Percentiles rank a stretch among this genome's conserved stretches.
Conservation (phyloP, 805 yeast genomes). For the Spathaspora passalidarum region DNA sequence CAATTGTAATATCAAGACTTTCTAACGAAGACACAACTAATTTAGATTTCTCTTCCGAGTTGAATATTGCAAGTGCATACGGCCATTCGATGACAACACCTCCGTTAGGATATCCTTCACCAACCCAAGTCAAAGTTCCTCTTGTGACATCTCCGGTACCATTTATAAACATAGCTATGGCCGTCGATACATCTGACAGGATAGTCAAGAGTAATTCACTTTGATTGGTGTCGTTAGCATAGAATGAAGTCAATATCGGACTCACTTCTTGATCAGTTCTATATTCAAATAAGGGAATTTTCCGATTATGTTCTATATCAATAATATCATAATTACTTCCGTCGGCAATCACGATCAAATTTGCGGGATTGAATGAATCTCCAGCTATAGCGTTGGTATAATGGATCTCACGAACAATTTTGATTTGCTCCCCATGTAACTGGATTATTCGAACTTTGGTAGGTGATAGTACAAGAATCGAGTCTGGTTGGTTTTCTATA, state of each 20-base stretch:
- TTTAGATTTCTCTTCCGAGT: neutral
- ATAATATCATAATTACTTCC: constrained; percentile 31
- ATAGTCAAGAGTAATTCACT: constrained; percentile 33
- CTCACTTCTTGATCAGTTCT: constrained; percentile 12
- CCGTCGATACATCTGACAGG: constrained; percentile 27
- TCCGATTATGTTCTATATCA: constrained; percentile 29
- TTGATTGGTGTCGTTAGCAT: constrained; percentile 14
- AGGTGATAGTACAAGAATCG: constrained; percentile 28
- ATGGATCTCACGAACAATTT: constrained; percentile 31
- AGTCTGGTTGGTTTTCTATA: constrained; percentile 16
- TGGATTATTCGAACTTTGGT: constrained; percentile 31
- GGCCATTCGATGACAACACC: constrained; percentile 38
- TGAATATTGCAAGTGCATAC: constrained; percentile 28
- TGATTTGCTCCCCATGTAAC: constrained; percentile 22
- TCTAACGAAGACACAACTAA: constrained; percentile 24
- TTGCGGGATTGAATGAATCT: constrained; percentile 25
- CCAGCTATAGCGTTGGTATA: constrained; percentile 27
- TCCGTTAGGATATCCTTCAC: constrained; percentile 31
- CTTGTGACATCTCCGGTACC: constrained; percentile 38
- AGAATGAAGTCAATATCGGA: constrained; percentile 25
- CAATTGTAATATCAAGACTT: constrained; percentile 16
- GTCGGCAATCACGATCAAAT: constrained; percentile 33
- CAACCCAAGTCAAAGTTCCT: constrained; percentile 39
- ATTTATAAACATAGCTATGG: constrained; percentile 41
- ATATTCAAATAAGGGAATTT: constrained; percentile 35